A percentile compares a stretch with the other conserved stretches of the same genome.
phyloP scores from a whole-genome alignment of 208 protist species.

The Crithidia brevicula region DNA sequence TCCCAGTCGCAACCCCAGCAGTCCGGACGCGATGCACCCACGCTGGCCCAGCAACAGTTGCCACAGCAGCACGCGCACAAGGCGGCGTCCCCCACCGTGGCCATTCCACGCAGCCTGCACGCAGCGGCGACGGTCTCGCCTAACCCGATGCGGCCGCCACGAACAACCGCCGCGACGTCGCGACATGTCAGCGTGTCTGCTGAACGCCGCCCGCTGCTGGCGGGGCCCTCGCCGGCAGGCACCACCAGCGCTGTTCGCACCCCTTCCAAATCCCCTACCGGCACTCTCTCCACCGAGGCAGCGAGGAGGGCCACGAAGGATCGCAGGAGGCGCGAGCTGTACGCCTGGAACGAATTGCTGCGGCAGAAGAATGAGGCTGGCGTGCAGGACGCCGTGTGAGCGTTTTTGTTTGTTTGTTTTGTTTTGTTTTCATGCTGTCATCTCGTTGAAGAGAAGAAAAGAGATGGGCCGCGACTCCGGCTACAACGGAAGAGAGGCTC shows the following conservation, averaged over 20 bases:
- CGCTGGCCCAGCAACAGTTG: background rate
- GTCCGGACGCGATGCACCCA: too few species aligned
- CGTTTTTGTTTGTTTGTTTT: too few species aligned
- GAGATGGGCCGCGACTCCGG: too few species aligned
- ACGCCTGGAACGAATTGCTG: slow-evolving; percentile 80
- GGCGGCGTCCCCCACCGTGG: background rate
- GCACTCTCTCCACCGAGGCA: slow-evolving; percentile 9
- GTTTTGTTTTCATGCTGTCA: too few species aligned
- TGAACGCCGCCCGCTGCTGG: slow-evolving; percentile 1
- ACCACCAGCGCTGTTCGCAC: slow-evolving; percentile 9
- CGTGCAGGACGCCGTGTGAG: slow-evolving; percentile 56
- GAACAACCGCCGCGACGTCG: background rate
- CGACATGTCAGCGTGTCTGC: slow-evolving; percentile 10
- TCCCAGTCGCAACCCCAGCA: too few species aligned
- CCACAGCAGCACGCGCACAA: background rate
- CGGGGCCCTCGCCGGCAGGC: too few species aligned
- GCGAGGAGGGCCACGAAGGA: slow-evolving; percentile 39
- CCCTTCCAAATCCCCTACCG: slow-evolving; percentile 12
- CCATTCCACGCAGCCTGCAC: background rate
- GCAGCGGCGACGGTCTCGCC: slow-evolving; percentile 4
- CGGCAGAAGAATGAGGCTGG: slow-evolving; percentile 36
- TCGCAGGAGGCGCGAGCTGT: slow-evolving; percentile 70
- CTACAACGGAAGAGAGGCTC: too few species aligned
- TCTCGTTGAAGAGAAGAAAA: too few species aligned
- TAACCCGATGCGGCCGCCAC: background rate